These are phyloP conservation scores for Orbilia ellipsospora DNA, from an alignment of 2,329 filamentous ascomycete genomes.

Conservation along the genomic window DNA sequence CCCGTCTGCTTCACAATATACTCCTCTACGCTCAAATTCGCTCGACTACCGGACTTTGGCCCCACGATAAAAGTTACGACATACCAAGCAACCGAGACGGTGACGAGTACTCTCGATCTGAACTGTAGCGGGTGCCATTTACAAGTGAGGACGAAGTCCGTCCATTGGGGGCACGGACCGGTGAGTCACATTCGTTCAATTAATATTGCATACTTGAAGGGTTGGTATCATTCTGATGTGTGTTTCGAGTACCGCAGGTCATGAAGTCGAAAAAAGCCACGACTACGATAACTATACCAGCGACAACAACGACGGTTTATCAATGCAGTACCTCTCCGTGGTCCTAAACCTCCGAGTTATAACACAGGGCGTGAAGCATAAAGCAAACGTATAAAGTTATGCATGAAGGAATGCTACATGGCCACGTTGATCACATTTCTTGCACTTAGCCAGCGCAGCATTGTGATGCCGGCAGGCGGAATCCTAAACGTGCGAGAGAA, in stretches of 20 bases:
- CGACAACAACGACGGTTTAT: conserved; percentile 18
- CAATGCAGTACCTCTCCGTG: conserved; percentile 25
- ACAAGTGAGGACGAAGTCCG: not conserved
- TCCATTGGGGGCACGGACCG: conserved; percentile 12
- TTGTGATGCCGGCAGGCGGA: no score
- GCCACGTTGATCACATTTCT: no score
- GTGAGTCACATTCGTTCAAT: conserved; percentile 11
- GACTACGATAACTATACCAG: conserved; percentile 2
- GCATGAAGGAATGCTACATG: no score
- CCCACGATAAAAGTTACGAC: conserved; percentile 8
- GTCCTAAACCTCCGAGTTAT: not conserved
- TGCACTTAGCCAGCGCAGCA: no score
- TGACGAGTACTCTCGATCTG: not conserved
- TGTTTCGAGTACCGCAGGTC: not conserved
- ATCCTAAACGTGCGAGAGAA: no score
- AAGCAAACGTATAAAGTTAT: no score
- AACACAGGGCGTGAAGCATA: no score
- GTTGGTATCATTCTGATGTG: not conserved
- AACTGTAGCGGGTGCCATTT: conserved; percentile 29
- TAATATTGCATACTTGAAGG: not conserved
- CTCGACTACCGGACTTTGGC: not conserved
- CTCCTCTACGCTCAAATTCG: conserved; percentile 1
- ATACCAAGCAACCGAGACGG: conserved; percentile 14
- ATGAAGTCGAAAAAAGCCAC: not conserved
- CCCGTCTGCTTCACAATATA: conserved; percentile 17